Evolutionary conservation across 108 stramenopile genomes (phyloP), one percentile per base, ranked within the genome.

Genomic region (Chaetoceros muelleri): DNA sequence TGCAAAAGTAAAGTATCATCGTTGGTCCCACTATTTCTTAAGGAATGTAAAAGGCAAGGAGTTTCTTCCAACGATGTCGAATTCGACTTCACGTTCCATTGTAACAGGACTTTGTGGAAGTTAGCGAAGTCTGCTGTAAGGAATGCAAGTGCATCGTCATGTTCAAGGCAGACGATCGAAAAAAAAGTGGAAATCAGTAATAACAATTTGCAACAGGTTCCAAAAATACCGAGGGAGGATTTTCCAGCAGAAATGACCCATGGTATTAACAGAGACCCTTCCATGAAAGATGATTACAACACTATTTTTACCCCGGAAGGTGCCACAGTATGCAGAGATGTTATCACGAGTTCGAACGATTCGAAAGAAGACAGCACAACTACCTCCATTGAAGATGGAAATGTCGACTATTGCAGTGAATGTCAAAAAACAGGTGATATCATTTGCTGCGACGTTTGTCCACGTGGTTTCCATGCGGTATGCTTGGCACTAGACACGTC

Each of bases 221-320:
- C 64, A 18, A 85, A 81, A 54, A 75, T 81, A 21, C 75, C 72
- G 24, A 71, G 70, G 2, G 52, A 71, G 5, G 87, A 83, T 24
- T 84, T 90, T 53, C 82, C 87, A 0, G 51, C 56, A 30, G 87
- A 90, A 65, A 28, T 76, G 46, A 55, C 28, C 57, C 58, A 61
- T 29, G 66, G 67, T 0, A 30, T 65, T 2, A 82, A 90, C 52
- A 30, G 73, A 10, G 73, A 81, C 48, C 78, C 80, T 24, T 75
- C 70, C 8, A 49, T 66, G 19, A 60, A 70, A 18, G 61, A 71
- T 22, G 82, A 81, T 54, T 75, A 78, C 46, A 52, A 63, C 10
- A 76, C 60, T 8, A 60, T 77, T 10, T 90, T 73, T 58, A 69
- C 75, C 10, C 61, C 66, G 21, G 46, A 65, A 24, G 74, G 74